These are phyloP conservation scores for Phoma sp. DNA, from an alignment of 2,329 filamentous ascomycete species.

Conservation along the genomic window DNA sequence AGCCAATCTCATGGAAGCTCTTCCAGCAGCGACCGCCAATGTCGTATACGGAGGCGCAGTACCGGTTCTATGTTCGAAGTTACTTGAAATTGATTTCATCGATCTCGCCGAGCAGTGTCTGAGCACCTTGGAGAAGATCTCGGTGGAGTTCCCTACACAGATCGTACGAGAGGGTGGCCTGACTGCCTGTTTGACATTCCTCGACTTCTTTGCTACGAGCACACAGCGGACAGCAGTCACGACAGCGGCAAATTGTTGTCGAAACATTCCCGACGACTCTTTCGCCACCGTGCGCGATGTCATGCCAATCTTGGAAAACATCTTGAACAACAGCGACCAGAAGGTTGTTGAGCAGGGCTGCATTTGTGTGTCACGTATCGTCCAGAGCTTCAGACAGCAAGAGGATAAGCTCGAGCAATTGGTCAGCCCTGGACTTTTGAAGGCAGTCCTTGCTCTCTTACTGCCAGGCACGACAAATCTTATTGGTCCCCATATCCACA, in stretches of 20 bases:
- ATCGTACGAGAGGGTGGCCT: conserved; percentile 96
- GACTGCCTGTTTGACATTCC: conserved; percentile 91
- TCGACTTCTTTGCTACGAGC: conserved; percentile 97
- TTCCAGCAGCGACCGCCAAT: conserved; percentile 90
- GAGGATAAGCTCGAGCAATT: conserved; percentile 89
- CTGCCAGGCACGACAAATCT: conserved; percentile 94
- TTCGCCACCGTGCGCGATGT: conserved; percentile 91
- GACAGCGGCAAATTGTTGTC: conserved; percentile 96
- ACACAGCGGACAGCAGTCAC: conserved; percentile 96
- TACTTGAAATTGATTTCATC: conserved; percentile 95
- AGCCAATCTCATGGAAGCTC: conserved; percentile 96
- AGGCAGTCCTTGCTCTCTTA: conserved; percentile 82
- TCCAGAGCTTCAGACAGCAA: conserved; percentile 94
- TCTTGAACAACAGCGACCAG: conserved; percentile 90
- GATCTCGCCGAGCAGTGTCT: conserved; percentile 96
- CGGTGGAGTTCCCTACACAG: conserved; percentile 89
- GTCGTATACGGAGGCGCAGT: conserved; percentile 98
- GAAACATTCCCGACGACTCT: conserved; percentile 92
- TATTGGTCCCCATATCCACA: conserved; percentile 92
- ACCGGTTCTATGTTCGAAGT: conserved; percentile 89
- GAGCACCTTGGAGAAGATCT: conserved; percentile 97
- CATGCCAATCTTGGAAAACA: conserved; percentile 93
- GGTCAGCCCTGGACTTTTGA: conserved; percentile 84
- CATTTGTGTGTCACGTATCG: conserved; percentile 91
- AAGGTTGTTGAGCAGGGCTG: conserved; percentile 97